These are phyloP conservation scores for Fusarium phyllophilum DNA, from an alignment of 2,329 filamentous ascomycete species.

Conservation along the genomic window DNA sequence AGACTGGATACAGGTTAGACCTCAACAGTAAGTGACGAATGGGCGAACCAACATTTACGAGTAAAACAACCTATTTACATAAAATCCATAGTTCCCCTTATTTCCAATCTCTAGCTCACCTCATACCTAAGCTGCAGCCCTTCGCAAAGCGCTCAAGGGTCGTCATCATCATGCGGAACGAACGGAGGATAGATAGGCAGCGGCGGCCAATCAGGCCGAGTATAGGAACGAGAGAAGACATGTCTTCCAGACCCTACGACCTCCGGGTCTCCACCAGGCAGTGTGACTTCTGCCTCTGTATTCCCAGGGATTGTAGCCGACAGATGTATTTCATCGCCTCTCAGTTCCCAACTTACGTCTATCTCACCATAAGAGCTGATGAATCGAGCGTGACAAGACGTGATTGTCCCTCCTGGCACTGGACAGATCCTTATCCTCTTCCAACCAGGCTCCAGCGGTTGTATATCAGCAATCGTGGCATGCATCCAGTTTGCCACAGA, in stretches of 20 bases:
- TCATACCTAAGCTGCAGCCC: background rate
- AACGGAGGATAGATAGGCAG: background rate
- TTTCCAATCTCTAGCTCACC: background rate
- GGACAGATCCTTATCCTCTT: background rate
- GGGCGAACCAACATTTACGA: background rate
- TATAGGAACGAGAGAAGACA: background rate
- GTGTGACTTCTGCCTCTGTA: background rate
- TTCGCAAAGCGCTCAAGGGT: background rate
- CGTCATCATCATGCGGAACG: background rate
- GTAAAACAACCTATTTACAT: background rate
- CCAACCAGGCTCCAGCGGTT: background rate
- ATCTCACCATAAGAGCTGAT: background rate
- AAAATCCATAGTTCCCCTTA: background rate
- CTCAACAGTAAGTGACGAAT: background rate
- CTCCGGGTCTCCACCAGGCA: background rate
- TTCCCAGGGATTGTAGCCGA: background rate
- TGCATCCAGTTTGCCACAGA: background rate
- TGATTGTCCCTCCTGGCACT: background rate
- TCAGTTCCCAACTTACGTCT: background rate
- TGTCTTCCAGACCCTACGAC: background rate
- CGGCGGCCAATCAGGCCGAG: background rate
- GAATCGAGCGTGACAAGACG: background rate
- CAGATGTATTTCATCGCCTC: background rate
- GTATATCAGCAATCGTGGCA: background rate
- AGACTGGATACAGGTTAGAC: background rate